phyloP scores from a whole-genome alignment of 1,284 basidiomycete species.

The Inonotus hispidus region DNA sequence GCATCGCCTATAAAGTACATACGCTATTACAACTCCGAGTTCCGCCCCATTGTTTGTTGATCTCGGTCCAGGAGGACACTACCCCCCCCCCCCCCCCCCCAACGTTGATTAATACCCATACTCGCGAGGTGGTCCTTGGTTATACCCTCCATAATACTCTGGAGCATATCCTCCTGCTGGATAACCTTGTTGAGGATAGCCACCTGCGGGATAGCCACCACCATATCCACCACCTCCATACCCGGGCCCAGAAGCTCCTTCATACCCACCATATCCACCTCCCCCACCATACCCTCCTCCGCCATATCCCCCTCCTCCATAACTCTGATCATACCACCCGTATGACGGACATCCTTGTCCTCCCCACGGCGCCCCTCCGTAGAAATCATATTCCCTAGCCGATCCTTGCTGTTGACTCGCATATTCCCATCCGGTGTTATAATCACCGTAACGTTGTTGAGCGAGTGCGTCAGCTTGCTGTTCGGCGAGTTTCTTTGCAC shows the following conservation, averaged over 20 bases:
- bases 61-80: too few species aligned
- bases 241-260: background rate
- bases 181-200: background rate
- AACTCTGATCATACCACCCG: slow-evolving; percentile 14
- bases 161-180: background rate
- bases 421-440: slow-evolving; percentile 22
- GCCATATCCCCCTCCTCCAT: slow-evolving; percentile 2
- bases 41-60: too few species aligned
- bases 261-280: background rate
- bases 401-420: slow-evolving; percentile 6
- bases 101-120: too few species aligned
- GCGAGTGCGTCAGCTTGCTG: slow-evolving; percentile 23
- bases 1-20: too few species aligned
- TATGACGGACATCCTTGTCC: slow-evolving; percentile 14
- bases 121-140: background rate
- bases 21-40: too few species aligned
- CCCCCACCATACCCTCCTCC: slow-evolving; percentile 2
- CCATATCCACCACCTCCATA: background rate
- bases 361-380: slow-evolving; percentile 13
- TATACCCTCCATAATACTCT: background rate
- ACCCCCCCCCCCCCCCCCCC: too few species aligned
- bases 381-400: slow-evolving; percentile 13
- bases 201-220: background rate
- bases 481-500: slow-evolving; percentile 23
- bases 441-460: slow-evolving; percentile 19